Base-by-base conservation (phyloP, 2,329 filamentous ascomycete species). In the Hymenoscyphus salicellus region DNA sequence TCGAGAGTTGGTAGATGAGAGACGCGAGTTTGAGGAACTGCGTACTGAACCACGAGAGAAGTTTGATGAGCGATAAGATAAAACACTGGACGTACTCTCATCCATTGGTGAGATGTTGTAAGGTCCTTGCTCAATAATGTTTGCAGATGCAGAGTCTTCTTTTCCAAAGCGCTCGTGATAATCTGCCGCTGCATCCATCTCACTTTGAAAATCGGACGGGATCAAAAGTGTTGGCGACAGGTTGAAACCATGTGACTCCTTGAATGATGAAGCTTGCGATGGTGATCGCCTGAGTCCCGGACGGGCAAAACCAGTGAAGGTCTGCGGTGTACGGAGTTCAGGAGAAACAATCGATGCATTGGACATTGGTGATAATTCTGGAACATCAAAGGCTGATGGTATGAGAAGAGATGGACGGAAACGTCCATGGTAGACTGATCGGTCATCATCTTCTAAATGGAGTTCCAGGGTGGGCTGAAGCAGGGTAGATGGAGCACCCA, bases 201-300 rank as follows among this genome's bases (percentile, higher is more conserved):
- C 80, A 66, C 83, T 79, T 61, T 84, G 81, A 69, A 83, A 86
- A 60, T 89, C 86, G 57, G 78, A 76, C 14, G 86, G 86, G 61
- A 89, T 86, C 59, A 89, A 78, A n/a, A 89, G 78, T 3, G 84
- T 84, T 0, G 86, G 86, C 7, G 86, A 88, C 38, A 88, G 75
- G 52, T 79, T 81, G 71, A 87, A 87, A 16, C 83, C 84, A 63
- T 87, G 83, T 0, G 81, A 82, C 72, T 88, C 86, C 69, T 82
- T 83, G 73, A 85, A 87, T 72, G 80, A 86, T 1, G 81, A 83
- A 0, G 80, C 79, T 16, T 80, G 78, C 2, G 85, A 75, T 7
- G 64, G 55, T 28, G 72, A 71, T 17, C 73, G 70, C 23, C 69
- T 58, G 59, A 71, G 71, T 23, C n/a, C 10, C 8, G 43, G 43